Conservation (phyloP, 169 alveolate species). For the Sarcocystis neurona region DNA sequence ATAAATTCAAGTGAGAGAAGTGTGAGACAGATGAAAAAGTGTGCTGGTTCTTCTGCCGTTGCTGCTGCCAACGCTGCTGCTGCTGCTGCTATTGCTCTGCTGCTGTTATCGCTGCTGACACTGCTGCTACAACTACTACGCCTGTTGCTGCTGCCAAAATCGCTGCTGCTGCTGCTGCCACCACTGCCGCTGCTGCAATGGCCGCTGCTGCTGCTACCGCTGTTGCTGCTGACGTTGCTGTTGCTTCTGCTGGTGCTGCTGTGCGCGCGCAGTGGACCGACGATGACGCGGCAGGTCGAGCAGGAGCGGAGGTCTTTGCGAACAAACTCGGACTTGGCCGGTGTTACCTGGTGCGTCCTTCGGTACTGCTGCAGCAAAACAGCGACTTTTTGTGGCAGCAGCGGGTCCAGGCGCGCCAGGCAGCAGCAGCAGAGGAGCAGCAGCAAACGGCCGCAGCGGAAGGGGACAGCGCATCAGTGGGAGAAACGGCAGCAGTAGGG, state of each 20-base stretch:
- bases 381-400: too few species aligned
- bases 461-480: not conserved
- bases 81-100: conserved; percentile 12
- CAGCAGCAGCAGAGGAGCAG: not conserved
- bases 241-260: too few species aligned
- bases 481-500: not conserved
- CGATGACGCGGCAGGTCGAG: conserved; percentile 92
- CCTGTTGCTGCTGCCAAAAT: too few species aligned
- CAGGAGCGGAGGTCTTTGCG: conserved; percentile 89
- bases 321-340: conserved; percentile 90
- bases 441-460: not conserved
- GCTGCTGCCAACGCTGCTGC: conserved; percentile 13
- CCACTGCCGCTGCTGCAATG: too few species aligned
- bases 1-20: too few species aligned
- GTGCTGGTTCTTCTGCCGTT: not conserved
- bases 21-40: not conserved
- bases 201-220: too few species aligned
- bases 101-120: too few species aligned
- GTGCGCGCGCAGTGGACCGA: conserved; percentile 85
- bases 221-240: too few species aligned
- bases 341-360: conserved; percentile 80
- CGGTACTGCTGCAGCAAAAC: not conserved
- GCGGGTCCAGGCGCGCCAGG: too few species aligned
- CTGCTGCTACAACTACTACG: too few species aligned
- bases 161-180: too few species aligned